A percentile compares a stretch with the other conserved stretches of the same genome.
These are phyloP conservation scores for Fusarium albidum DNA, from an alignment of 2,329 filamentous ascomycete species.

Conservation along the genomic window DNA sequence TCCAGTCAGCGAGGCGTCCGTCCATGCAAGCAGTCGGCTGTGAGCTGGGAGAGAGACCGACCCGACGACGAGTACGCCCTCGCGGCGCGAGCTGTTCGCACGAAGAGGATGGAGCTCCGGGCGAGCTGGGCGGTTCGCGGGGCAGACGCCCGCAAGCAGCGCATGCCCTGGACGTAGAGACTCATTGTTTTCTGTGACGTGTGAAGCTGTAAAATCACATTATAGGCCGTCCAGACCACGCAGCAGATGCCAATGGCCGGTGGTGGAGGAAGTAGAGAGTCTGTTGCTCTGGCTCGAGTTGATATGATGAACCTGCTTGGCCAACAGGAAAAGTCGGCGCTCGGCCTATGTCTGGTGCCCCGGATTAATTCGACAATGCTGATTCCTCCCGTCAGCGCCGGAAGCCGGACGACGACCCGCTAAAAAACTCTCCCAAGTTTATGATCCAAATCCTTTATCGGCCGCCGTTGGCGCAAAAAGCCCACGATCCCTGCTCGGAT, in stretches of 20 bases:
- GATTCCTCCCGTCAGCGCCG: neutral
- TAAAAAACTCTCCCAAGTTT: neutral
- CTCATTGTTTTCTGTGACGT: conserved; percentile 35
- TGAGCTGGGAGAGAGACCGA: conserved; percentile 31
- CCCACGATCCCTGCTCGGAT: conserved; percentile 26
- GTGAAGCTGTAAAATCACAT: conserved; percentile 31
- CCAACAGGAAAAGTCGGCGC: conserved; percentile 22
- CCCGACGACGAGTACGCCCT: conserved; percentile 40
- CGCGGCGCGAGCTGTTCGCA: conserved; percentile 33
- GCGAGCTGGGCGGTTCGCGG: conserved; percentile 35
- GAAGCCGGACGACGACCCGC: conserved; percentile 6
- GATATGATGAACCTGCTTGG: neutral
- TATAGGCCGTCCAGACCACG: conserved; percentile 18
- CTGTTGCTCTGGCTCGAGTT: neutral
- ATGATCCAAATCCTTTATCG: conserved; percentile 21
- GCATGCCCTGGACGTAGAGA: conserved; percentile 36
- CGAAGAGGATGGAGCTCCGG: conserved; percentile 35
- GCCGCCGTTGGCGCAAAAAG: conserved; percentile 14
- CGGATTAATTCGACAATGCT: conserved; percentile 21
- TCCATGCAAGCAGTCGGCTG: conserved; percentile 18
- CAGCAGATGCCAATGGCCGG: conserved; percentile 20
- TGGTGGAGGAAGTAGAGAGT: conserved; percentile 1
- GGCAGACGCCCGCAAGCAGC: conserved; percentile 40
- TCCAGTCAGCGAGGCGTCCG: conserved; percentile 31
- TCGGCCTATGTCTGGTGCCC: conserved; percentile 31